Evolutionary conservation across 2,329 filamentous ascomycete species (phyloP).

Genomic region (Dactylellina sp.): DNA sequence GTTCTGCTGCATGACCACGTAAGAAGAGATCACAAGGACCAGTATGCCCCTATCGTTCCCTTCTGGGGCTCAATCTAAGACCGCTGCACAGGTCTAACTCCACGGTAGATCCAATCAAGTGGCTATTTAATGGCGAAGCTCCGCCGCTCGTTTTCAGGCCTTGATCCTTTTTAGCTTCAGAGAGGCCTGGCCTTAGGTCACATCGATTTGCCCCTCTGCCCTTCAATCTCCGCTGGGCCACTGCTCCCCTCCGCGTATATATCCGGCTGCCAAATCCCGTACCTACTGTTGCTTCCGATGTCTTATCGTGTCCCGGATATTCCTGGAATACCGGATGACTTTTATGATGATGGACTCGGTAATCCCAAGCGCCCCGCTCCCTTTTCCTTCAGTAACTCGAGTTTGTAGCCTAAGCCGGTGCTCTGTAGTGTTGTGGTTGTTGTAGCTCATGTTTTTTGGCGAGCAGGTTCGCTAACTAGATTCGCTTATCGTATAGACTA

Average conservation of each 20-base stretch:
- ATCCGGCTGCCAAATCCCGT: background rate
- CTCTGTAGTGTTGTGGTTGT: background rate
- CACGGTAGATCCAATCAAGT: background rate
- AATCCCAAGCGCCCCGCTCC: background rate
- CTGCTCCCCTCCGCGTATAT: no score
- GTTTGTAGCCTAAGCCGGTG: no score
- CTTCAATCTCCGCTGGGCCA: background rate
- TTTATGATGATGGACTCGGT: background rate
- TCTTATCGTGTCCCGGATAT: constrained; percentile 10
- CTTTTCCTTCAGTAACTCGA: no score
- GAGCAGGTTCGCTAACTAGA: no score
- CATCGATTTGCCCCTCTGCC: constrained; percentile 7
- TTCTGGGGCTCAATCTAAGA: background rate
- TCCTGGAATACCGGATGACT: background rate
- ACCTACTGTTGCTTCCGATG: background rate
- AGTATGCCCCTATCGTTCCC: background rate
- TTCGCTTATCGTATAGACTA: background rate
- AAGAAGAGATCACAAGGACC: constrained; percentile 10
- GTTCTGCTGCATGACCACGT: constrained; percentile 15
- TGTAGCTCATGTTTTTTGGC: no score
- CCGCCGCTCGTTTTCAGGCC: constrained; percentile 10
- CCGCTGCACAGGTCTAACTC: background rate
- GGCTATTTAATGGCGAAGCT: constrained; percentile 11
- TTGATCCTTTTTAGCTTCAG: constrained; percentile 8
- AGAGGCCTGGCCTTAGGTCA: constrained; percentile 10